Base-by-base conservation (phyloP, 768 basidiomycete genomes). In the Boletus pseudo-olivaceus region DNA sequence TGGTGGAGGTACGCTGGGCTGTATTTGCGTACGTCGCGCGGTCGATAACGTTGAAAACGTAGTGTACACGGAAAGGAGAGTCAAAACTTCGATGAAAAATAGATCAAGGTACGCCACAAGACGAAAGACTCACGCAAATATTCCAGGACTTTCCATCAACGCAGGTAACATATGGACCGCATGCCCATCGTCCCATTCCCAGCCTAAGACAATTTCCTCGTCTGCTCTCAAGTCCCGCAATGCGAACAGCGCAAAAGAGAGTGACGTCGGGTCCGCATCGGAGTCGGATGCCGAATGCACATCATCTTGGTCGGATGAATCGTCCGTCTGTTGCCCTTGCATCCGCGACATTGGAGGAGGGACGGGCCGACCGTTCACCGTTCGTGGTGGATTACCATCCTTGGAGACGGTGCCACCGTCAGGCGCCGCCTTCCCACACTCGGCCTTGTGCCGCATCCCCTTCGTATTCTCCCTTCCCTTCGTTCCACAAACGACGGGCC, bases 151-250 rank as follows among this genome's bases (percentile, higher is more conserved):
- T 61, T 83, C 73, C 53, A 90, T 74, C 47, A 90, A 70, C 8
- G 83, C 83, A n/a, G 83, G 88, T 1, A 93, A 73, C 56, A 77
- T 74, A 69, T 96, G 94, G 0, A 95, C 82, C 1, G 87, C 84
- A 65, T 92, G 89, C 2, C 84, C 84, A 63, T 98, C 95, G 62
- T 98, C 94, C 95, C 95, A 98, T 67, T 97, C 93, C 93, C 95
- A 98, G 0, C 88, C 89, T 0, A 98, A 72, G 0, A 94, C 83
- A 19, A 98, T 81, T 72, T 98, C 95, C 59, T 94, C 93, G 45
- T 87, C 79, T 33, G 82, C 82, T 51, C 79, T 80, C 59, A 98
- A 77, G 56, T 90, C 88, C 11, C 83, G 72, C 17, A 85, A 70
- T 2, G 94, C 90, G 58, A 93, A 95, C 0, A 97, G 75, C 0